These are phyloP conservation scores for Rubus idaeus DNA, from an alignment of 306 rosid genomes.

Conservation along the genomic window DNA sequence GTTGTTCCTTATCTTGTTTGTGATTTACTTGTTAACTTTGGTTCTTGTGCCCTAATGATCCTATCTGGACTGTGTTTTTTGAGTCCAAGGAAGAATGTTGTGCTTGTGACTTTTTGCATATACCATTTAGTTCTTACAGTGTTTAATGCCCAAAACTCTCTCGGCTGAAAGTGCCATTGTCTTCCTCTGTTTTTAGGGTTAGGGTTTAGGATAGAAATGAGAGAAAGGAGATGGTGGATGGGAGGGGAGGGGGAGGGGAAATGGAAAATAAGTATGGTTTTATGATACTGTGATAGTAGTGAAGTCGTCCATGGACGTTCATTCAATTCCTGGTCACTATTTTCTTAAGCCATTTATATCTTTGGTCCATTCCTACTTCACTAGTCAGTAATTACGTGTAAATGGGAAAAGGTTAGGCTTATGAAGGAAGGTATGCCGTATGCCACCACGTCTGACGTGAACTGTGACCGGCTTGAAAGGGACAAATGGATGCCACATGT, in stretches of 20 bases:
- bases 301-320: no score
- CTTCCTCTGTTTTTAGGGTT: no score
- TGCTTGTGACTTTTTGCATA: no score
- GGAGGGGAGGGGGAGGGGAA: no score
- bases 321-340: background rate
- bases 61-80: background rate
- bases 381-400: no score
- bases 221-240: no score
- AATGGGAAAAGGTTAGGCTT: background rate
- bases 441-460: background rate
- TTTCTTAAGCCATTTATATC: slow-evolving; percentile 1
- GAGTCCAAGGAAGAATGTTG: background rate
- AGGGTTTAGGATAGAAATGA: background rate
- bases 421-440: background rate
- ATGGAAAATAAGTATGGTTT: no score
- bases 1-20: background rate
- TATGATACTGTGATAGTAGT: no score
- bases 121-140: no score
- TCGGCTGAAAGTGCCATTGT: no score
- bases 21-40: background rate
- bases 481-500: no score
- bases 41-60: background rate
- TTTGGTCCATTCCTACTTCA: background rate
- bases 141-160: no score
- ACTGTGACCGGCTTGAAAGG: background rate